Evolutionary conservation across 495 filamentous ascomycete species (phyloP).

Genomic region (Lichina pygmaea): DNA sequence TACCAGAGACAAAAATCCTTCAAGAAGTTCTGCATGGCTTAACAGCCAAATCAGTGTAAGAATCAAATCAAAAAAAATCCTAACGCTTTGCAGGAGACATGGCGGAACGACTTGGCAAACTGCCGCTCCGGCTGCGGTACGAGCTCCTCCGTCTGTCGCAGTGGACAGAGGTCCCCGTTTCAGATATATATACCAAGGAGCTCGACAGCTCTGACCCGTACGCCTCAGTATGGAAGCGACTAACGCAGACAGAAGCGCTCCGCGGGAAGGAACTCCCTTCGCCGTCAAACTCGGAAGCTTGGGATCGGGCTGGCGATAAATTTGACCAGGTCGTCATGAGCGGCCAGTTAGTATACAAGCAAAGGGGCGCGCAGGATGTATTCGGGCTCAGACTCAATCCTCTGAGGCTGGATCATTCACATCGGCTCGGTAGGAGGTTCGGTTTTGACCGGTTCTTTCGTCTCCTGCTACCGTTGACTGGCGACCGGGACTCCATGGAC

Average conservation of each 20-base stretch:
- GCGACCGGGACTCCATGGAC: background rate
- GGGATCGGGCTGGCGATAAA: conserved; percentile 11
- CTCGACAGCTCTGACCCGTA: background rate
- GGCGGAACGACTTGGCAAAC: background rate
- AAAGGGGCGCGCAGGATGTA: conserved; percentile 10
- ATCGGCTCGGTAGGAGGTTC: conserved; percentile 4
- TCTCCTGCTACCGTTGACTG: background rate
- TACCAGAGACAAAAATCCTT: too few species aligned
- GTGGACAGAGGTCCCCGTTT: background rate
- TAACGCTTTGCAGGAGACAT: background rate
- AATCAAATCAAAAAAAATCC: too few species aligned
- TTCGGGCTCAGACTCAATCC: conserved; percentile 9
- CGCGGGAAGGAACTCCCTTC: conserved; percentile 17
- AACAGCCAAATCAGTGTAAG: too few species aligned
- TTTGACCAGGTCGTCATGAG: conserved; percentile 10
- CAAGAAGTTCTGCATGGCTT: too few species aligned
- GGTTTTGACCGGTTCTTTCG: conserved; percentile 3
- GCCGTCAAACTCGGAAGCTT: conserved; percentile 10
- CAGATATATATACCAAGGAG: background rate
- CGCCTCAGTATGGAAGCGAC: background rate
- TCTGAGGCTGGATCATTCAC: conserved; percentile 2
- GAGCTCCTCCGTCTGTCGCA: background rate
- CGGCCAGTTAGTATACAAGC: conserved; percentile 13
- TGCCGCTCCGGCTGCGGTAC: conserved; percentile 2
- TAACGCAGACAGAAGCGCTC: background rate